Evolutionary conservation across 2,329 filamentous ascomycete species (phyloP).

Genomic region (Trichophyton schoenleinii): DNA sequence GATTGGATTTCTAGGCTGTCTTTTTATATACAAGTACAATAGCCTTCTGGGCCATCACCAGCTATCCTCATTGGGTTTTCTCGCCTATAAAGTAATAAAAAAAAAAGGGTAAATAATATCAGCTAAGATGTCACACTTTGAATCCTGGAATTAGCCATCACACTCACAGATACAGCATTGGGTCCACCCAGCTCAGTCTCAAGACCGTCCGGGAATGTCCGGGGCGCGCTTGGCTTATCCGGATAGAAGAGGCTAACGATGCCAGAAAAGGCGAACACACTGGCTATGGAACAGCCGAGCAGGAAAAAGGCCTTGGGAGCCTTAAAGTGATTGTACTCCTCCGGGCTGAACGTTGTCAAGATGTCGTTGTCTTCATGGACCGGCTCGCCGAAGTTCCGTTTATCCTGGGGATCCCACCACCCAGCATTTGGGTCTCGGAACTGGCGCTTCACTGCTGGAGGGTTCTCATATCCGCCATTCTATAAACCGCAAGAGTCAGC

Average conservation of each 20-base stretch:
- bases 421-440: constrained; percentile 84
- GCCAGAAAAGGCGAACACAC: constrained; percentile 53
- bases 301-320: constrained; percentile 58
- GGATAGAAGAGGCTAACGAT: constrained; percentile 58
- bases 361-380: constrained; percentile 94
- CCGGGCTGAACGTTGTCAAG: constrained; percentile 75
- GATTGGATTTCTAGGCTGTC: neutral
- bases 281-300: constrained; percentile 53
- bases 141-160: neutral
- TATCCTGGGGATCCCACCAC: constrained; percentile 97
- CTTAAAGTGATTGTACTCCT: constrained; percentile 76
- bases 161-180: constrained; percentile 51
- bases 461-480: constrained; percentile 39
- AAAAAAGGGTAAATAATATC: neutral
- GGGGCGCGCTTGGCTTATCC: constrained; percentile 56
- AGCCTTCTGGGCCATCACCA: constrained; percentile 4
- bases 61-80: constrained; percentile 23
- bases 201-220: constrained; percentile 56
- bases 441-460: constrained; percentile 62
- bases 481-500: constrained; percentile 14
- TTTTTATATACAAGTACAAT: constrained; percentile 9
- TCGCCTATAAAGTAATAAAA: constrained; percentile 20
- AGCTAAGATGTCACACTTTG: neutral
- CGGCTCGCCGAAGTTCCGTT: constrained; percentile 91
- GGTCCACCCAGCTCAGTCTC: constrained; percentile 63